A percentile compares a stretch with the other conserved stretches of the same genome.
Evolutionary conservation across 108 stramenopile genomes (phyloP).

Genomic region (Cyclotella baltica): DNA sequence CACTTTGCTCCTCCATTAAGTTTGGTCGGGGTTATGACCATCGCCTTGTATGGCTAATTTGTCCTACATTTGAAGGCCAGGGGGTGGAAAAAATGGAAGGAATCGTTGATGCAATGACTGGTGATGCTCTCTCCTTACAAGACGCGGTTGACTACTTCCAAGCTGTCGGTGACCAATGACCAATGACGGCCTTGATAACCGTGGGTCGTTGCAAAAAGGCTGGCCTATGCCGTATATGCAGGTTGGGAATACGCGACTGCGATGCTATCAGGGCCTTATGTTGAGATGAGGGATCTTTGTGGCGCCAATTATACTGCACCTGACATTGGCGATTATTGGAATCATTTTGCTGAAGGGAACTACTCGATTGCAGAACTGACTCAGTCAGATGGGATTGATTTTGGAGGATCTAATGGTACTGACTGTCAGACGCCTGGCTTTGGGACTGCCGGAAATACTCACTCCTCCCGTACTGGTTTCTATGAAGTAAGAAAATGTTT

Average conservation of each 20-base stretch:
- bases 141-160: slow-evolving; percentile 30
- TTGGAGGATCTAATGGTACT: slow-evolving; percentile 7
- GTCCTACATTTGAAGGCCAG: slow-evolving; percentile 35
- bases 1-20: background rate
- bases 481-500: slow-evolving; percentile 23
- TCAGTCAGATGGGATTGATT: slow-evolving; percentile 18
- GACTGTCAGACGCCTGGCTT: slow-evolving; percentile 11
- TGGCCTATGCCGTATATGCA: slow-evolving; percentile 46
- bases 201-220: slow-evolving; percentile 12
- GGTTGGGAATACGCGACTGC: slow-evolving; percentile 15
- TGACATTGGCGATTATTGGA: no score
- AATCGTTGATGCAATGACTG: slow-evolving; percentile 19
- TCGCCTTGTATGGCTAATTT: slow-evolving; percentile 18
- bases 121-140: slow-evolving; percentile 11
- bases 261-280: slow-evolving; percentile 11
- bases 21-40: slow-evolving; percentile 5
- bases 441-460: slow-evolving; percentile 11
- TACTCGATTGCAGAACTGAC: background rate
- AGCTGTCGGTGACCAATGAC: slow-evolving; percentile 17
- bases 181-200: slow-evolving; percentile 10
- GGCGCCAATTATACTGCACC: background rate
- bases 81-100: slow-evolving; percentile 15
- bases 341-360: no score
- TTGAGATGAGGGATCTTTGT: slow-evolving; percentile 24
- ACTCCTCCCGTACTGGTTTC: slow-evolving; percentile 21